Conservation (phyloP, 768 basidiomycete genomes). For the Phaeotremella fagi region DNA sequence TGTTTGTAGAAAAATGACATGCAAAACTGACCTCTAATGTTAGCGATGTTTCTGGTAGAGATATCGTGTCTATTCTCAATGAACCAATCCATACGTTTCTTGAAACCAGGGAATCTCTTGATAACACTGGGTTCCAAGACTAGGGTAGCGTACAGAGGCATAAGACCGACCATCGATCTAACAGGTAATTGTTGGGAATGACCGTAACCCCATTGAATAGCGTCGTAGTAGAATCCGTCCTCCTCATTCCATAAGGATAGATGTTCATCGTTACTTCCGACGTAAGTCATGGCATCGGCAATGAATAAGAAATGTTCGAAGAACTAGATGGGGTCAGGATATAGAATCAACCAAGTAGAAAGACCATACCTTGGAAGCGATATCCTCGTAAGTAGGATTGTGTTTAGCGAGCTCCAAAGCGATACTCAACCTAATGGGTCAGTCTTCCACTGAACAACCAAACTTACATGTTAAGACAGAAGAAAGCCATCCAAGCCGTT, state of each 20-base stretch:
- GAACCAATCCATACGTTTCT: conserved; percentile 99
- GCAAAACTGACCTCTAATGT: conserved; percentile 68
- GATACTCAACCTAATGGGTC: conserved; percentile 72
- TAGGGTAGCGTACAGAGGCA: conserved; percentile 90
- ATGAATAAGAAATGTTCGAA: conserved; percentile 94
- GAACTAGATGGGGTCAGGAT: conserved; percentile 18
- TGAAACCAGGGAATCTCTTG: conserved; percentile 93
- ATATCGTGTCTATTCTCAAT: conserved; percentile 85
- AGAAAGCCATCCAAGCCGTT: conserved; percentile 99
- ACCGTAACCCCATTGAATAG: conserved; percentile 76
- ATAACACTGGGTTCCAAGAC: conserved; percentile 85
- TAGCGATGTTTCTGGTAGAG: conserved; percentile 87
- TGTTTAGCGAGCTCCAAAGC: conserved; percentile 96
- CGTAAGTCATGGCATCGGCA: conserved; percentile 95
- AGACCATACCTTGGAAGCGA: conserved; percentile 89
- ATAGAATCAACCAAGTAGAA: conserved; percentile 52
- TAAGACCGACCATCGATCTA: conserved; percentile 92
- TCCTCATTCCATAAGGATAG: conserved; percentile 88
- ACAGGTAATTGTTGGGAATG: conserved; percentile 86
- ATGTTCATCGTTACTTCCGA: conserved; percentile 66
- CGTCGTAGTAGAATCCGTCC: conserved; percentile 98
- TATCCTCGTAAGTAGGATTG: conserved; percentile 96
- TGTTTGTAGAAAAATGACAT: conserved; percentile 61
- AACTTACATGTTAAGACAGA: conserved; percentile 85
- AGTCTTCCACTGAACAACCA: background rate